These are phyloP conservation scores for Fusarium nanum DNA, from an alignment of 2,329 filamentous ascomycete genomes.

Conservation along the genomic window DNA sequence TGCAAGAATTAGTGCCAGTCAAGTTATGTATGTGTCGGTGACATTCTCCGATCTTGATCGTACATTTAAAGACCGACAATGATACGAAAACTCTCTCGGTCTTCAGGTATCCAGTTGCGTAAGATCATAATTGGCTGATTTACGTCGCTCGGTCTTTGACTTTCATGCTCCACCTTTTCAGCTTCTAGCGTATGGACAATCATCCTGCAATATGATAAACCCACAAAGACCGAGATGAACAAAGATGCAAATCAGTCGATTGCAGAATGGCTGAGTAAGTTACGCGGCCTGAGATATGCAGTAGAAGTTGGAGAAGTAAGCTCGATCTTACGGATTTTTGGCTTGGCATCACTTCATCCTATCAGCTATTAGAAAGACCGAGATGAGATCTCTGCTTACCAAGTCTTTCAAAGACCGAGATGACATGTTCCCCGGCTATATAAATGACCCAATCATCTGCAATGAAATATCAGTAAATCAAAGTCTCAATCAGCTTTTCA, in stretches of 20 bases:
- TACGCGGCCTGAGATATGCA: too few species aligned
- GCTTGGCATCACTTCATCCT: neutral
- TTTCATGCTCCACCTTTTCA: neutral
- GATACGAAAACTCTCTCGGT: neutral
- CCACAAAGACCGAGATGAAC: neutral
- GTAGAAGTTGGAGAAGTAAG: neutral
- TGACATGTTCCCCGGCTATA: neutral
- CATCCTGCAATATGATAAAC: neutral
- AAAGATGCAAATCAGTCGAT: accelerated
- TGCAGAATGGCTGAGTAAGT: too few species aligned
- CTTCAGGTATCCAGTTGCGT: neutral
- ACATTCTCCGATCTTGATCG: accelerated
- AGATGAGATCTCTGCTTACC: neutral
- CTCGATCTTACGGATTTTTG: neutral
- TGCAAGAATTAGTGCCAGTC: too few species aligned
- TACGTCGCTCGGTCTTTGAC: neutral
- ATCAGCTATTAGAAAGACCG: neutral
- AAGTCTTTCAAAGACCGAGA: neutral
- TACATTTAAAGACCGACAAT: neutral
- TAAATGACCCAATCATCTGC: accelerated
- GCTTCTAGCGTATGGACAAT: too few species aligned
- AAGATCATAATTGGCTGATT: neutral
- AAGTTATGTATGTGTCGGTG: accelerated
- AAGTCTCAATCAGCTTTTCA: accelerated
- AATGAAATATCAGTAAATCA: neutral